A percentile compares a stretch with the other conserved stretches of the same genome.
Conservation (phyloP, 306 rosid genomes). For the Fragaria iinumae region DNA sequence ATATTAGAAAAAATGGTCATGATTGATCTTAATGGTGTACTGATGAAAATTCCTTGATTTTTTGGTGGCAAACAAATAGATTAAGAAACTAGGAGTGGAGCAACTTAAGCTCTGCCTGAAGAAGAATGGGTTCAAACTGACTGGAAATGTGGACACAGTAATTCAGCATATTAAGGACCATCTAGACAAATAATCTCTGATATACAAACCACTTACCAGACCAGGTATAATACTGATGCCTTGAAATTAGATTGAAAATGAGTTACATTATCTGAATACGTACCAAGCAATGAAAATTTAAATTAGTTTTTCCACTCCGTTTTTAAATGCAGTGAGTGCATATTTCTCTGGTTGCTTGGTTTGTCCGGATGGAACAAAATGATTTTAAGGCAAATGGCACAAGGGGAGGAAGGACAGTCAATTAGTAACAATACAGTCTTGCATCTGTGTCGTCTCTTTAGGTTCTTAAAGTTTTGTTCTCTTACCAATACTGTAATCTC, state of each 20-base stretch:
- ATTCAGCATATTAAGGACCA: too few relatives aligned
- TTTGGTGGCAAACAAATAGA: neutral
- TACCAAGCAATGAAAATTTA: neutral
- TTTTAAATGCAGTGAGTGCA: slow-evolving; percentile 38
- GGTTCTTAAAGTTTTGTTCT: too few relatives aligned
- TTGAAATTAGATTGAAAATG: neutral
- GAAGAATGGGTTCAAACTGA: too few relatives aligned
- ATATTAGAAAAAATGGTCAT: too few relatives aligned
- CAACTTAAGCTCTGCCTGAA: too few relatives aligned
- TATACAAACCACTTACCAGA: neutral
- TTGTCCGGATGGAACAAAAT: slow-evolving; percentile 78
- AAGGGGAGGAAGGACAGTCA: slow-evolving; percentile 41
- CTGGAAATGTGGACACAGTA: too few relatives aligned
- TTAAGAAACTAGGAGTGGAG: too few relatives aligned
- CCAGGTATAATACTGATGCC: neutral
- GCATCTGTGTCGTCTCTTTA: too few relatives aligned
- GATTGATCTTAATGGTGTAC: too few relatives aligned
- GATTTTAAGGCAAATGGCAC: slow-evolving; percentile 89
- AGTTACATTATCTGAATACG: neutral
- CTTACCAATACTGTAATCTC: too few relatives aligned
- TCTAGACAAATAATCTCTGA: neutral
- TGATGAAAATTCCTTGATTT: too few relatives aligned
- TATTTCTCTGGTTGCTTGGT: slow-evolving; percentile 87
- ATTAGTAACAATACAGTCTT: neutral
- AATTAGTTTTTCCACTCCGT: slow-evolving; percentile 1